Percentiles rank a stretch among this genome's conserved stretches.
phyloP scores from a whole-genome alignment of 2,329 filamentous ascomycete genomes.

The Periconia sp. region DNA sequence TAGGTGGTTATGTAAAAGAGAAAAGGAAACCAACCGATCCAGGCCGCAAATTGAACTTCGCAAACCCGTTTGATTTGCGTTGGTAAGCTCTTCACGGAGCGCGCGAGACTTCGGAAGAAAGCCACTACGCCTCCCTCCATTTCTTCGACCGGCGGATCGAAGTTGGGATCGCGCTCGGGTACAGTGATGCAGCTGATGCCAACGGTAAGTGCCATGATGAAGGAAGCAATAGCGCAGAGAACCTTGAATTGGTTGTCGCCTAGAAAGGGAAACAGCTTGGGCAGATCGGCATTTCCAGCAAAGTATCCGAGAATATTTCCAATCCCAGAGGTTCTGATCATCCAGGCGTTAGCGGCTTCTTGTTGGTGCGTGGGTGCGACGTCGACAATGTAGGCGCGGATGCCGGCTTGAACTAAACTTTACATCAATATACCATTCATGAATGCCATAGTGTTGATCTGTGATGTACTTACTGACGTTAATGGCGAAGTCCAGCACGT shows the following conservation, averaged over 20 bases:
- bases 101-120: slow-evolving; percentile 79
- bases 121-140: slow-evolving; percentile 64
- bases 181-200: slow-evolving; percentile 69
- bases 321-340: slow-evolving; percentile 79
- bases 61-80: slow-evolving; percentile 83
- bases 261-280: slow-evolving; percentile 73
- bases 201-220: slow-evolving; percentile 71
- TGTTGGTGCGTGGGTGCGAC: slow-evolving; percentile 91
- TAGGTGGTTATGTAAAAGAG: slow-evolving; percentile 95
- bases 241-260: slow-evolving; percentile 92
- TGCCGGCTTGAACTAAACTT: slow-evolving; percentile 90
- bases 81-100: slow-evolving; percentile 75
- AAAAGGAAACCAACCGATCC: slow-evolving; percentile 95
- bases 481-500: slow-evolving; percentile 89
- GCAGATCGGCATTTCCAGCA: slow-evolving; percentile 81
- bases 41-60: slow-evolving; percentile 65
- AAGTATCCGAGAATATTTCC: slow-evolving; percentile 92
- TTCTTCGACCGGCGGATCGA: slow-evolving; percentile 64
- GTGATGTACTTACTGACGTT: slow-evolving; percentile 67
- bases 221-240: slow-evolving; percentile 79
- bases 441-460: not conserved
- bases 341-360: slow-evolving; percentile 92
- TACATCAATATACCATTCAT: slow-evolving; percentile 44
- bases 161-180: slow-evolving; percentile 76
- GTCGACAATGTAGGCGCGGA: slow-evolving; percentile 91